Conservation (phyloP, 2,329 filamentous ascomycete species). For the Cytospora piceicola region DNA sequence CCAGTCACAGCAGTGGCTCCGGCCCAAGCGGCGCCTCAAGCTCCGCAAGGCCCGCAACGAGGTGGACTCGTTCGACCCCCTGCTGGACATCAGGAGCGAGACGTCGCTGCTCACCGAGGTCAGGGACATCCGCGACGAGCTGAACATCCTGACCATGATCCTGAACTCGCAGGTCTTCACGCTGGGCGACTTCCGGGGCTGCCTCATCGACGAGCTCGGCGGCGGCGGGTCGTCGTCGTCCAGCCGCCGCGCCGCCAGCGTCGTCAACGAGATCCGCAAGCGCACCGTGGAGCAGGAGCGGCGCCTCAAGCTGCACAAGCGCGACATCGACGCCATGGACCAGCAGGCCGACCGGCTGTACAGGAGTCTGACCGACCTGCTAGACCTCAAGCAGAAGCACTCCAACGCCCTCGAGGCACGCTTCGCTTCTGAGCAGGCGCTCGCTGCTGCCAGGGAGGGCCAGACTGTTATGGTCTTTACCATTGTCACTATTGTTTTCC, state of each 20-base stretch:
- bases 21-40: conserved; percentile 32
- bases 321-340: conserved; percentile 67
- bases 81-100: conserved; percentile 64
- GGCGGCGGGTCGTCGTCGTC: conserved; percentile 43
- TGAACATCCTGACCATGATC: conserved; percentile 64
- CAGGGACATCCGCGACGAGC: conserved; percentile 71
- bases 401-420: conserved; percentile 69
- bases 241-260: conserved; percentile 32
- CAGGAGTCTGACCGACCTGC: conserved; percentile 61
- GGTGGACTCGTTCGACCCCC: conserved; percentile 52
- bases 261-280: conserved; percentile 46
- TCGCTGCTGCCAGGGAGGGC: conserved; percentile 57
- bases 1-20: conserved; percentile 58
- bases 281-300: conserved; percentile 61
- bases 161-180: conserved; percentile 54
- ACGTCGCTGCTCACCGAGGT: conserved; percentile 65
- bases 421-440: conserved; percentile 63
- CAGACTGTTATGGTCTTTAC: conserved; percentile 51
- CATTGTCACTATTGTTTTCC: conserved; percentile 50
- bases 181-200: conserved; percentile 50
- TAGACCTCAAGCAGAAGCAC: conserved; percentile 72
- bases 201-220: conserved; percentile 44
- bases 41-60: conserved; percentile 40
- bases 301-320: conserved; percentile 59
- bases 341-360: conserved; percentile 65